Evolutionary conservation across 768 basidiomycete species (phyloP).

Genomic region (Suillus subalutaceus): DNA sequence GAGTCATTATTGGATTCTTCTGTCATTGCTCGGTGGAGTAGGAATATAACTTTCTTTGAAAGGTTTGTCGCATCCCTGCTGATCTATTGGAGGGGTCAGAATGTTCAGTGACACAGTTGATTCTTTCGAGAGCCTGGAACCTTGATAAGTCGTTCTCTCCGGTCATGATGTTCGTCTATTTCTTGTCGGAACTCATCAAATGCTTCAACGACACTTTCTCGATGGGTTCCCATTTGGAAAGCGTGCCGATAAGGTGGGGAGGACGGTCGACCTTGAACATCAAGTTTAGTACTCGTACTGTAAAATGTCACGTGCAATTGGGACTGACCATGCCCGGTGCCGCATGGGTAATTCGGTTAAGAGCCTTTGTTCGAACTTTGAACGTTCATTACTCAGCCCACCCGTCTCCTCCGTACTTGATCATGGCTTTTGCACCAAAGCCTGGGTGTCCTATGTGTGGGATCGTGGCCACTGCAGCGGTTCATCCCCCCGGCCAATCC

Average conservation of each 20-base stretch:
- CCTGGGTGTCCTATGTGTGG: slow-evolving; percentile 79
- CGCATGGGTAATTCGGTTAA: neutral
- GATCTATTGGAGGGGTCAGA: slow-evolving; percentile 43
- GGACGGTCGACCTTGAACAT: neutral
- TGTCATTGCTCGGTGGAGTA: slow-evolving; percentile 74
- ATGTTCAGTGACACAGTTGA: slow-evolving; percentile 7
- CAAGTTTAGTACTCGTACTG: neutral
- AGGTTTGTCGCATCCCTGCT: slow-evolving; percentile 88
- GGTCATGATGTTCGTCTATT: slow-evolving; percentile 84
- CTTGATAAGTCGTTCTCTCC: slow-evolving; percentile 91
- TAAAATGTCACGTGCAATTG: slow-evolving; percentile 6
- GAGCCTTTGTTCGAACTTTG: slow-evolving; percentile 12
- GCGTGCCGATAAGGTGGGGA: neutral
- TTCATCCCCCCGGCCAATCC: slow-evolving; percentile 45
- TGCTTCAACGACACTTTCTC: slow-evolving; percentile 11
- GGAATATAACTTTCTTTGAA: slow-evolving; percentile 93
- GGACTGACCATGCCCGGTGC: neutral
- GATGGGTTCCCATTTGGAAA: slow-evolving; percentile 3
- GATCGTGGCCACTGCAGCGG: slow-evolving; percentile 59
- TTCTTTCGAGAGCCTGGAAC: slow-evolving; percentile 35
- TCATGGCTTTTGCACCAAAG: slow-evolving; percentile 58
- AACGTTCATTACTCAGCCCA: neutral
- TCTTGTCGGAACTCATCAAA: slow-evolving; percentile 72
- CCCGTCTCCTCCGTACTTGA: slow-evolving; percentile 19
- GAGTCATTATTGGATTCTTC: slow-evolving; percentile 37